Percentiles rank a stretch among this genome's conserved stretches.
Evolutionary conservation across 345 rosid genomes (phyloP).

Genomic region (Nasturtium officinale): DNA sequence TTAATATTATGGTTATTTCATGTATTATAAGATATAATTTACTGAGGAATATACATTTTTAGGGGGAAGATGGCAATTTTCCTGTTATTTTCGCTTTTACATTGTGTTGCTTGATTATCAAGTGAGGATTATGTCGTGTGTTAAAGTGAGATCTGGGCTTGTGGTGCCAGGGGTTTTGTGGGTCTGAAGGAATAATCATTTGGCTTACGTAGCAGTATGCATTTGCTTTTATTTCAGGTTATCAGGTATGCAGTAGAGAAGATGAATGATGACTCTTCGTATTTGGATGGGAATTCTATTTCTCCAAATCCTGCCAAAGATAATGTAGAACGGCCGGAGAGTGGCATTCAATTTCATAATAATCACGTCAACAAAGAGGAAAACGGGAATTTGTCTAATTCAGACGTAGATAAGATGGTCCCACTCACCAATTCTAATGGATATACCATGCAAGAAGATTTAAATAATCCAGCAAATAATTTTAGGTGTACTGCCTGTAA

Average conservation of each 20-base stretch:
- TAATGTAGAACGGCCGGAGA: constrained; percentile 35
- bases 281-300: constrained; percentile 36
- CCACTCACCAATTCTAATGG: constrained; percentile 48
- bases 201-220: constrained; percentile 33
- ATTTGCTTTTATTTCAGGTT: constrained; percentile 41
- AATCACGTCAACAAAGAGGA: constrained; percentile 31
- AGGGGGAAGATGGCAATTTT: constrained; percentile 15
- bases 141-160: constrained; percentile 11
- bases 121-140: constrained; percentile 26
- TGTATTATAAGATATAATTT: constrained; percentile 10
- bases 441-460: constrained; percentile 45
- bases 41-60: not conserved
- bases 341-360: constrained; percentile 39
- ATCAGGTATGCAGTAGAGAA: constrained; percentile 42
- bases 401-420: constrained; percentile 53
- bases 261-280: constrained; percentile 38
- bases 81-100: constrained; percentile 1
- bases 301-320: constrained; percentile 30
- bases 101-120: constrained; percentile 13
- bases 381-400: constrained; percentile 48
- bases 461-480: constrained; percentile 42
- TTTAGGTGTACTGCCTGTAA: constrained; percentile 83
- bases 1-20: constrained; percentile 10
- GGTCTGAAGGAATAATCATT: constrained; percentile 15
- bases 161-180: constrained; percentile 19